These are phyloP conservation scores for Saccharomyces uvarum DNA, from an alignment of 1,139 yeast species.

Conservation along the genomic window DNA sequence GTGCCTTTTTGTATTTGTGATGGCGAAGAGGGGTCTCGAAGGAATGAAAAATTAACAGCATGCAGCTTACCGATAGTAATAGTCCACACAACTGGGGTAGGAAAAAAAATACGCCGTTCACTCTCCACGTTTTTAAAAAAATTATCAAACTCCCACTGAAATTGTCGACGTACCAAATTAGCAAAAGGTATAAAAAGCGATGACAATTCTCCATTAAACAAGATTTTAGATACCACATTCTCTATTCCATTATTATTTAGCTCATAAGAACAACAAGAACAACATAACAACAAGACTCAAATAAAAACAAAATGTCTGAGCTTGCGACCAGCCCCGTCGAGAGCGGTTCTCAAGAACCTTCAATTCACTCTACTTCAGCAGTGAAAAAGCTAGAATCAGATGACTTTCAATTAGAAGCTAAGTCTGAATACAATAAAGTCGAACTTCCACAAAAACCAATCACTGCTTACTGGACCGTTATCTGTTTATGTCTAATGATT, in stretches of 20 bases:
- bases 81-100: background rate
- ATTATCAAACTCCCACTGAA: background rate
- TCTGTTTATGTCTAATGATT: constrained; percentile 37
- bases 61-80: background rate
- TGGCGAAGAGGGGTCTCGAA: background rate
- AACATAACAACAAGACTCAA: background rate
- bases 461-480: constrained; percentile 33
- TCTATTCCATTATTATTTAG: background rate
- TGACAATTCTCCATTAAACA: background rate
- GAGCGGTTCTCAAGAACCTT: background rate
- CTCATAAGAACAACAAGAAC: background rate
- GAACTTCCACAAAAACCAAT: constrained; percentile 38
- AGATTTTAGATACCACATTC: background rate
- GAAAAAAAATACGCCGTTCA: background rate
- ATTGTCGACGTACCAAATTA: background rate
- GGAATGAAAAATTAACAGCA: background rate
- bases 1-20: background rate
- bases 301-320: background rate
- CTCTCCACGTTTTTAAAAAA: background rate
- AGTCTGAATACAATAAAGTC: background rate
- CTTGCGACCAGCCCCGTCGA: background rate
- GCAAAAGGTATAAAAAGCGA: background rate
- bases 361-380: background rate
- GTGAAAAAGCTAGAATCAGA: background rate
- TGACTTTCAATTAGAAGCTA: background rate